A percentile compares a stretch with the other conserved stretches of the same genome.
These are phyloP conservation scores for Brasilioporus rufonigricans DNA, from an alignment of 768 basidiomycete species.

Conservation along the genomic window DNA sequence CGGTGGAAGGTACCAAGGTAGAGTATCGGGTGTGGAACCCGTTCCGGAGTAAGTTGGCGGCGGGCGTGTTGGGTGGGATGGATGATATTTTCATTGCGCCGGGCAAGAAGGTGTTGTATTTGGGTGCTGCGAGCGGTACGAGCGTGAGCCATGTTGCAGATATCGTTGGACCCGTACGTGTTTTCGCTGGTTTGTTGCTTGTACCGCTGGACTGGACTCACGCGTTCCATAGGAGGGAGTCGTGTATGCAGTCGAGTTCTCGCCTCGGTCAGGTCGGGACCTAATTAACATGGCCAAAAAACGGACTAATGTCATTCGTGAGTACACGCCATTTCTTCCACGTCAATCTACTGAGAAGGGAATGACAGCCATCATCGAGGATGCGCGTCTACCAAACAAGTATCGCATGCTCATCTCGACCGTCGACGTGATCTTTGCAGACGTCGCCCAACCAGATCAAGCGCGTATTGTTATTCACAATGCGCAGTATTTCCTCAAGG, in stretches of 20 bases:
- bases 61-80: slow-evolving; percentile 93
- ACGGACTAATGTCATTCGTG: slow-evolving; percentile 98
- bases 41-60: slow-evolving; percentile 94
- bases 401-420: slow-evolving; percentile 96
- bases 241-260: slow-evolving; percentile 99
- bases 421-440: slow-evolving; percentile 97
- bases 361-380: slow-evolving; percentile 85
- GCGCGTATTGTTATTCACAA: slow-evolving; percentile 94
- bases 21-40: slow-evolving; percentile 99
- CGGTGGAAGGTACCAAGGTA: slow-evolving; percentile 76
- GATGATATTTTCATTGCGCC: slow-evolving; percentile 92
- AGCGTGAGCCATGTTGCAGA: slow-evolving; percentile 99
- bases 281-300: slow-evolving; percentile 99
- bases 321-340: slow-evolving; percentile 28
- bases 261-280: slow-evolving; percentile 93
- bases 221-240: slow-evolving; percentile 71
- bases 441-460: slow-evolving; percentile 98
- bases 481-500: slow-evolving; percentile 94
- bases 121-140: slow-evolving; percentile 97
- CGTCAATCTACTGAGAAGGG: slow-evolving; percentile 1
- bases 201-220: neutral
- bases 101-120: slow-evolving; percentile 94
- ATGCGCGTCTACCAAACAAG: slow-evolving; percentile 93
- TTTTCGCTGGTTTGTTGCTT: neutral
- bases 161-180: slow-evolving; percentile 89